phyloP scores from a whole-genome alignment of 2,329 filamentous ascomycete genomes.

The Ophiostoma sp. region DNA sequence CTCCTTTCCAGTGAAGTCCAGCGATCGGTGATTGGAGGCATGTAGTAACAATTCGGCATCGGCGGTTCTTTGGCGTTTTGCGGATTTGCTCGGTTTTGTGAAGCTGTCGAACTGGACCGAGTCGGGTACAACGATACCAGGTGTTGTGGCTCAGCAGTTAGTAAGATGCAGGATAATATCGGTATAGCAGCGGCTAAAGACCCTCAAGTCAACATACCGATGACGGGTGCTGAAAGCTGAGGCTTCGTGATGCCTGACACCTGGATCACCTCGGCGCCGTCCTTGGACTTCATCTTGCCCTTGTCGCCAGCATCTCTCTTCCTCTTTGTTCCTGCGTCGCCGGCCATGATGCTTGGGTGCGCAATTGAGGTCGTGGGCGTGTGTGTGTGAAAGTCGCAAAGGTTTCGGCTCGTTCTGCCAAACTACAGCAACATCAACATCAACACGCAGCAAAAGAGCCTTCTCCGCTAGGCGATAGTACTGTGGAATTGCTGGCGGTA shows the following conservation, averaged over 20 bases:
- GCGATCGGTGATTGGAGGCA: constrained; percentile 49
- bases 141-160: constrained; percentile 36
- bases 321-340: constrained; percentile 42
- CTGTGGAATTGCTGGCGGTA: constrained; percentile 2
- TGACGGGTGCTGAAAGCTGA: constrained; percentile 44
- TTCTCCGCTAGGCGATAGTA: constrained; percentile 1
- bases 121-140: constrained; percentile 37
- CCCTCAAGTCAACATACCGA: constrained; percentile 29
- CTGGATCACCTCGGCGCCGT: constrained; percentile 31
- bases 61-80: constrained; percentile 31
- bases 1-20: constrained; percentile 57
- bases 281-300: constrained; percentile 44
- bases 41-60: constrained; percentile 51
- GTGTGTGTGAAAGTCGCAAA: not conserved
- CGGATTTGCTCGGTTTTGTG: constrained; percentile 33
- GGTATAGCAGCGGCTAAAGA: too few relatives aligned
- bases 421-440: not conserved
- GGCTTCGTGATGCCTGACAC: constrained; percentile 44
- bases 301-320: constrained; percentile 44
- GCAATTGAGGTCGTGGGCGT: constrained; percentile 13
- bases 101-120: constrained; percentile 46
- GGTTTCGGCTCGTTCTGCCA: constrained; percentile 4
- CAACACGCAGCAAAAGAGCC: constrained; percentile 6
- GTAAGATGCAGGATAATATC: not conserved
- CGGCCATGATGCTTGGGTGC: constrained; percentile 20